Base-by-base conservation (phyloP, 495 filamentous ascomycete species). In the Xylaria flabelliformis region DNA sequence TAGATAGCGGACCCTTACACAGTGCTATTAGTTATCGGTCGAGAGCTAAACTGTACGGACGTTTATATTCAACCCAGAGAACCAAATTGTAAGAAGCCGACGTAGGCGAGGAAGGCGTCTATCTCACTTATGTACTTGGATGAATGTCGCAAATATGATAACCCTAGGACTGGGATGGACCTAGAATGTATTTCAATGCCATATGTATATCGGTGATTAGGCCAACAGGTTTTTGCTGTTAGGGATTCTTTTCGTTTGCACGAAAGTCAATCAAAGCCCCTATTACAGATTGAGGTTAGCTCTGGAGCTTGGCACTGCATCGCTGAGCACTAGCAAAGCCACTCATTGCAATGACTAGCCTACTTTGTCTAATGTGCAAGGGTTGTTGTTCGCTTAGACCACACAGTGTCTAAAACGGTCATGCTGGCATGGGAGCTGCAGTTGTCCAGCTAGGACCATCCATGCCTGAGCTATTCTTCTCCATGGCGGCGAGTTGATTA, bases 271-370 rank as follows among this genome's bases (percentile, higher is more conserved):
- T 53, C 13, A 39, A 67, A 46, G 19, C 64, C 46, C 17, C 29
- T 46, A 53, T 53, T 53, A 32, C 12, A 42, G 44, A 42, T 56
- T 34, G 21, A 26, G n/a, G 32, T 42, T 36, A 67, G 41, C 67
- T 36, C 24, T 19, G 41, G 67, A 69, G 61, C 53, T 42, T 69
- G 55, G 67, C 67, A 41, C 21, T 46, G 67, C 29, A 48, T 48
- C 41, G 32, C 53, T 69, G 55, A 36, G 39, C 39, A 62, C 67
- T 69, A 69, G 24, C 7, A 26, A 34, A 69, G 53, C 67, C 42
- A 62, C 41, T 12, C 41, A 50, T 3, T 10, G 13, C 29, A 15
- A 39, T 26, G 41, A 48, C 39, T 67, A 39, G 26, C 29, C 63
- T 2, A 19, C 13, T 32, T 34, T 34, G 21, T 8, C 42, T 29